Evolutionary conservation across 768 basidiomycete genomes (phyloP), one percentile per base, ranked within the genome.

Genomic region (Lactarius sanguifluus): DNA sequence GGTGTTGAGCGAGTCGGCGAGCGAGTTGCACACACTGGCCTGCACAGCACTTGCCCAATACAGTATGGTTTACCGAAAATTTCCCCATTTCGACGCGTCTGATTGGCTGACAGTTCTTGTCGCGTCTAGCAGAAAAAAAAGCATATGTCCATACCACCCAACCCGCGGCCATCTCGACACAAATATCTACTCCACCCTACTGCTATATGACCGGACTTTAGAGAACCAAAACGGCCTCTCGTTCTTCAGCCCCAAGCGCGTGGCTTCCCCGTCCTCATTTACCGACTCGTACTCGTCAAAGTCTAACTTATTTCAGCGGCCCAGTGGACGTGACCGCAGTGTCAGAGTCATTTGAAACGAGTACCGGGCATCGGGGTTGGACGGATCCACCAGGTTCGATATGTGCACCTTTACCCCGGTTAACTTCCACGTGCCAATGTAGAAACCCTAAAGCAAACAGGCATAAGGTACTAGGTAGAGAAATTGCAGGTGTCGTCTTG

Each of bases 221-320:
- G 93, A 95, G 77, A 97, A 97, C 88, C 91, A 95, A 75, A 92
- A 96, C n/a, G 93, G 86, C 62, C 91, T 82, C 74, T 94, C 92
- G 70, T 94, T 86, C 73, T 91, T 92, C 71, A 95, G 77, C 12
- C 85, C 79, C 34, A 96, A 78, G 20, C 88, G 86, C 12, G 83
- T 74, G 15, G 82, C 79, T 73, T 94, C 93, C 2, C 91, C 93
- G 20, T 83, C 89, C 65, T 84, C 71, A 64, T 90, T 84, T 5
- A 96, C 84, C 0, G 90, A 90, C 61, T 89, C 83, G 75, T 96
- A 96, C 13, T 81, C 80, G 55, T 80, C 73, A 25, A 96, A 82
- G 61, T 92, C 86, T 66, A 96, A 81, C 72, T 86, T 90, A 76
- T 92, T 94, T 87, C 88, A 95, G 62, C 90, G 80, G 8, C 94